Base-by-base conservation (phyloP, 73 alveolate species). In the Paraurostyla sp. region DNA sequence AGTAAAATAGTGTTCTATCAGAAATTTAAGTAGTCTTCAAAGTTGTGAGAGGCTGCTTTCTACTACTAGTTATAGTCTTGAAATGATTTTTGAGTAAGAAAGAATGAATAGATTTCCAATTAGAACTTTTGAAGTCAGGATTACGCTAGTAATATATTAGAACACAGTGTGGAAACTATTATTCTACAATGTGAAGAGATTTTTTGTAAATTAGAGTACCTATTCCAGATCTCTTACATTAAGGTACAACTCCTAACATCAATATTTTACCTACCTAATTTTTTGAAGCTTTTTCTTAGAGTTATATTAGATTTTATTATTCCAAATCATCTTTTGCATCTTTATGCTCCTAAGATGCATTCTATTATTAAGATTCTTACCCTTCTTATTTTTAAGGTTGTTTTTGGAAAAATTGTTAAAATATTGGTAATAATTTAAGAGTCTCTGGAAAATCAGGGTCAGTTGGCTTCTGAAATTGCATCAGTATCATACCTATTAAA, bases 191-290 rank as follows among this genome's bases (percentile, higher is more conserved):
- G 20, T 36, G 69, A 33, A 78, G 50, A 7, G 63, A 9, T 52
- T 78, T 78, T 27, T 78, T 78, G 41, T 51, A 78, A 13, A 78
- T 36, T n/a, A 78, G 59, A 54, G 89, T 78, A 36, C 89, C 89
- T 22, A 78, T 54, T 18, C 89, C 89, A 78, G 80, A 51, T 22
- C 89, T 20, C 32, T 54, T 50, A 51, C 89, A 78, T 52, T 78
- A 38, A 16, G 76, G 76, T 23, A 78, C 78, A 3, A 78, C 89
- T 22, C 80, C 89, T n/a, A 78, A 3, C 76, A 54, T 32, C 32
- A 78, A 4, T 1, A 78, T 78, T 20, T 49, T 51, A 23, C 80
- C 76, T 51, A 78, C 89, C 35, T 78, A 36, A 16, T 16, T 43
- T 29, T 65, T 65, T 22, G 32, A 4, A 11, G 82, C 82, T 65